Percentiles rank a stretch among this genome's conserved stretches.
Conservation (phyloP, 1,284 basidiomycete genomes). For the Erythrobasidium hasegawianum region DNA sequence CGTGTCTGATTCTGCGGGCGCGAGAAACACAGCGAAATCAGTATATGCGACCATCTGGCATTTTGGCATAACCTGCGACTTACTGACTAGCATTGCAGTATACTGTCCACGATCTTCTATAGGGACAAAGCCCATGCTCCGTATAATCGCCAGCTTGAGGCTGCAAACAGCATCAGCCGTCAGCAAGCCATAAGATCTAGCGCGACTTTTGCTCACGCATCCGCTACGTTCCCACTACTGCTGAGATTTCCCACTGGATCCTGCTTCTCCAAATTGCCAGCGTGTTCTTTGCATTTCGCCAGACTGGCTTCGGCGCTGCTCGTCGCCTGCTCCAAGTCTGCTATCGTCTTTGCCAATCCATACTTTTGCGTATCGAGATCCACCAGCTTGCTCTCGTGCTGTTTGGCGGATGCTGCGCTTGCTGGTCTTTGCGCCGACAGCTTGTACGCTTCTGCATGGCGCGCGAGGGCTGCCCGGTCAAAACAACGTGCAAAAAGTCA, state of each 20-base stretch:
- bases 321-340: slow-evolving; percentile 62
- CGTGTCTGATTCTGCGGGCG: slow-evolving; percentile 15
- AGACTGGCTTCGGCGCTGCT: slow-evolving; percentile 66
- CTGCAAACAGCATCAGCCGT: neutral
- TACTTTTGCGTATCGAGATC: slow-evolving; percentile 62
- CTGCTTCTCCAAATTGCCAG: slow-evolving; percentile 59
- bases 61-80: neutral
- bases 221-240: slow-evolving; percentile 64
- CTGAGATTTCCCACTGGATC: slow-evolving; percentile 61
- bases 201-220: slow-evolving; percentile 63
- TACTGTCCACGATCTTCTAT: slow-evolving; percentile 10
- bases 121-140: slow-evolving; percentile 27
- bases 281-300: slow-evolving; percentile 61
- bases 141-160: slow-evolving; percentile 18
- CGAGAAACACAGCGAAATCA: no score
- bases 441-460: slow-evolving; percentile 34
- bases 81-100: slow-evolving; percentile 17
- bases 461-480: slow-evolving; percentile 11
- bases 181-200: no score
- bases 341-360: slow-evolving; percentile 68
- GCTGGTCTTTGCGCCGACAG: slow-evolving; percentile 63
- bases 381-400: slow-evolving; percentile 61
- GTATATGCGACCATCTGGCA: no score
- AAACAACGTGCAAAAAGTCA: no score
- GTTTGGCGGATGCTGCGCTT: slow-evolving; percentile 62